Conservation (phyloP, 805 yeast species). For the Cyberlindnera mrakii region DNA sequence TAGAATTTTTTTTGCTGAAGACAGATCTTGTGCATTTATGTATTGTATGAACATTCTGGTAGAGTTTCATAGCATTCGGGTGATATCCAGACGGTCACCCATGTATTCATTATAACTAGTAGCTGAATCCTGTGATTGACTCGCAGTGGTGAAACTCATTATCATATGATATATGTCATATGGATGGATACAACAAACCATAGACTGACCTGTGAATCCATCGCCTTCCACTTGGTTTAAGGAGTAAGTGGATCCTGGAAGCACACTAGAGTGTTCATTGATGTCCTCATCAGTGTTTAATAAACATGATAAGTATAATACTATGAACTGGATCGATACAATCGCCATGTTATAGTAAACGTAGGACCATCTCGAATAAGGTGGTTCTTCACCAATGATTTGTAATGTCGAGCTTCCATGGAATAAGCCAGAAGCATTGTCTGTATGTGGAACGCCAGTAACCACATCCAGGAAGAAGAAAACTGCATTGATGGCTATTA, state of each 20-base stretch:
- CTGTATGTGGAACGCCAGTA: slow-evolving; percentile 22
- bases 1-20: background rate
- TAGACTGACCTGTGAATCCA: slow-evolving; percentile 40
- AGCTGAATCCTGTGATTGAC: slow-evolving; percentile 1
- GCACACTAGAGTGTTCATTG: slow-evolving; percentile 22
- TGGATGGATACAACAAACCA: slow-evolving; percentile 32
- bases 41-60: background rate
- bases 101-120: slow-evolving; percentile 7
- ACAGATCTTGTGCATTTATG: background rate
- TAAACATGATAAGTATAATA: slow-evolving; percentile 26
- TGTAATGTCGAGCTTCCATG: slow-evolving; percentile 37
- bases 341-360: slow-evolving; percentile 28
- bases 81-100: slow-evolving; percentile 7
- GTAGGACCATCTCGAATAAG: slow-evolving; percentile 19
- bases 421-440: slow-evolving; percentile 3
- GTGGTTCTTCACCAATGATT: slow-evolving; percentile 41
- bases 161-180: slow-evolving; percentile 21
- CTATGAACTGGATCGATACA: slow-evolving; percentile 24
- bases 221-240: slow-evolving; percentile 26
- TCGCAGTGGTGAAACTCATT: slow-evolving; percentile 6
- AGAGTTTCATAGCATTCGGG: slow-evolving; percentile 2
- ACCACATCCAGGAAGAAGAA: slow-evolving; percentile 32
- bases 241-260: slow-evolving; percentile 22
- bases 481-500: slow-evolving; percentile 19
- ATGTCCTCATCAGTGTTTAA: slow-evolving; percentile 25